Conservation (phyloP, 2,329 filamentous ascomycete species). For the Plenodomus biglobosus region DNA sequence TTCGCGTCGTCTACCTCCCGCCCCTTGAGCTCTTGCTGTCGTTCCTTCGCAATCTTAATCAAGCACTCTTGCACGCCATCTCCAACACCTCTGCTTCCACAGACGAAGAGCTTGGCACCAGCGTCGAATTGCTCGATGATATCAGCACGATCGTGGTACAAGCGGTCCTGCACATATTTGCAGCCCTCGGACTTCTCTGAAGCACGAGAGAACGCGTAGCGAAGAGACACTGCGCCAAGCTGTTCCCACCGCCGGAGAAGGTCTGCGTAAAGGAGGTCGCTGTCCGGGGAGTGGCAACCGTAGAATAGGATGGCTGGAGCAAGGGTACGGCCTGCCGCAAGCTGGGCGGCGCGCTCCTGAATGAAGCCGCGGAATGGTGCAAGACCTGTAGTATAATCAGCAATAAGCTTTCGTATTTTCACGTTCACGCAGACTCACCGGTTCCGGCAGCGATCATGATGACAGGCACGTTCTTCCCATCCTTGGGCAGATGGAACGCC, state of each 20-base stretch:
- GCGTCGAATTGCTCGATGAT: slow-evolving; percentile 50
- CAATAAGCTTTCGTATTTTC: background rate
- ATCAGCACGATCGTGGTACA: slow-evolving; percentile 52
- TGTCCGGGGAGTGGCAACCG: slow-evolving; percentile 59
- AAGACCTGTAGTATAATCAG: slow-evolving; percentile 34
- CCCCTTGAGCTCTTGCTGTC: slow-evolving; percentile 43
- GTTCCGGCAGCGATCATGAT: slow-evolving; percentile 46
- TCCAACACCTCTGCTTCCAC: slow-evolving; percentile 57
- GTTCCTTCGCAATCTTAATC: slow-evolving; percentile 49
- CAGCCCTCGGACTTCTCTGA: slow-evolving; percentile 50
- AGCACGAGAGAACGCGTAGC: slow-evolving; percentile 60
- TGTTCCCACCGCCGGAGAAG: slow-evolving; percentile 62
- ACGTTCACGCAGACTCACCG: slow-evolving; percentile 34
- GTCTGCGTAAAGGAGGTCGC: slow-evolving; percentile 63
- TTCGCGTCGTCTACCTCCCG: slow-evolving; percentile 43
- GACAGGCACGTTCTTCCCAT: slow-evolving; percentile 45
- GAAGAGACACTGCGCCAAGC: slow-evolving; percentile 62
- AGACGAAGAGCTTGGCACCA: slow-evolving; percentile 64
- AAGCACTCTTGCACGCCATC: slow-evolving; percentile 48
- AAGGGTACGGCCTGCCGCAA: slow-evolving; percentile 54
- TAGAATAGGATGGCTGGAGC: slow-evolving; percentile 66
- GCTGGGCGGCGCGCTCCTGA: slow-evolving; percentile 45
- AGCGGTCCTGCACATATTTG: slow-evolving; percentile 56
- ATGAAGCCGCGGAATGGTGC: slow-evolving; percentile 50
- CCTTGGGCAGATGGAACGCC: slow-evolving; percentile 49